These are phyloP conservation scores for Geosmithia putterillii DNA, from an alignment of 2,329 filamentous ascomycete genomes.

Conservation along the genomic window DNA sequence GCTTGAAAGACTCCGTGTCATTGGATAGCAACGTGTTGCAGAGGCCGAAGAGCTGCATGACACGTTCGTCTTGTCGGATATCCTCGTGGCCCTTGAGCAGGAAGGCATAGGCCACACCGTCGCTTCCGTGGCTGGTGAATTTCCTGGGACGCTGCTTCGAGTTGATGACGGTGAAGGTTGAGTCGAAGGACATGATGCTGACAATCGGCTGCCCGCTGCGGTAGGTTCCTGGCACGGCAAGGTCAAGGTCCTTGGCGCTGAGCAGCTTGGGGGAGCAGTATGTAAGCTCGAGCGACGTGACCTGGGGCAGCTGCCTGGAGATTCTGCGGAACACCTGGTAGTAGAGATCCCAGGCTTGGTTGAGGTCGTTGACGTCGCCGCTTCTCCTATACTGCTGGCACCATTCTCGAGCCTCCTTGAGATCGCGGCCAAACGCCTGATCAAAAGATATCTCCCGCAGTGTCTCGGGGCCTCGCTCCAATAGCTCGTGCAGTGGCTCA, in stretches of 20 bases:
- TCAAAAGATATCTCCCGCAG: constrained; percentile 93
- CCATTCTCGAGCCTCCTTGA: constrained; percentile 92
- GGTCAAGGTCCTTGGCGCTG: constrained; percentile 70
- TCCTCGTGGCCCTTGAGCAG: constrained; percentile 98
- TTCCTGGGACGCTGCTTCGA: constrained; percentile 95
- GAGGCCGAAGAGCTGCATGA: constrained; percentile 98
- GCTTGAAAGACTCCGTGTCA: constrained; percentile 93
- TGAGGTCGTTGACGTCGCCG: constrained; percentile 86
- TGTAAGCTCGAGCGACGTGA: constrained; percentile 84
- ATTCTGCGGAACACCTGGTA: constrained; percentile 98
- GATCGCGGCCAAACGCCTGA: constrained; percentile 90
- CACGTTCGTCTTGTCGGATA: constrained; percentile 95
- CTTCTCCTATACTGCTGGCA: constrained; percentile 84
- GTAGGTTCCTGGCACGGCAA: constrained; percentile 95
- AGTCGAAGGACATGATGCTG: constrained; percentile 79
- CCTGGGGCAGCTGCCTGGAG: constrained; percentile 79
- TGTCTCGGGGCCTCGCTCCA: constrained; percentile 86
- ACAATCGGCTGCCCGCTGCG: constrained; percentile 67
- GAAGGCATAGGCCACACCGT: constrained; percentile 80
- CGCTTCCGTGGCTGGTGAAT: constrained; percentile 76
- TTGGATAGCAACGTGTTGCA: constrained; percentile 91
- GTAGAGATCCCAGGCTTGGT: constrained; percentile 98
- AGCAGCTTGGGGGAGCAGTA: constrained; percentile 95
- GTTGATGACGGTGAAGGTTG: constrained; percentile 81
- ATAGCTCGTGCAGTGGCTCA: constrained; percentile 78